Base-by-base conservation (phyloP, 2,329 filamentous ascomycete genomes). In the Aspergillus sp. region DNA sequence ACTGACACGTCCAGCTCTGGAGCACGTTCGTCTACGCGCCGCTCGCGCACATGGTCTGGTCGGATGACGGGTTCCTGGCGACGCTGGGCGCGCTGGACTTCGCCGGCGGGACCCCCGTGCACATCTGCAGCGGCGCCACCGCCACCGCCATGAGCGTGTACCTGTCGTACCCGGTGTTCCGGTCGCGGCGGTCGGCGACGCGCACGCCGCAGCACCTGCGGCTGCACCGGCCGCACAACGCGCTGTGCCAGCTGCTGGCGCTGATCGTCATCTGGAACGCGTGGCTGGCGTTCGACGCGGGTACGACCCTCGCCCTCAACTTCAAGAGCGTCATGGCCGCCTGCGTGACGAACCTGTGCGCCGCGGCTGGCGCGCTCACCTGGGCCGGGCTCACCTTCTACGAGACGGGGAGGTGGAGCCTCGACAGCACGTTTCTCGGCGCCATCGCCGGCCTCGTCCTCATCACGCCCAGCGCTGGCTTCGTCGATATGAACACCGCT, bases 391-490 rank as follows among this genome's bases (percentile, higher is more conserved):
- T 78, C 38, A 77, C 76, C 1, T 79, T 73, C 54, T 63, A 67
- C 29, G 77, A 73, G 50, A 68, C 66, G 5, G 73, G 68, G 14
- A 67, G 64, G 54, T 81, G 77, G 76, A 78, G 76, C 16, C 59
- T 80, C 7, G 78, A 80, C 55, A 72, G 73, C 3, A 78, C 73
- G 4, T 81, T 81, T 62, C 77, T 81, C 71, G 78, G 79, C 9
- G 78, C 78, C 1, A 78, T 81, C n/a, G 69, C 78, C 0, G 78
- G 78, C 0, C 67, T 81, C 4, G 77, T 81, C 19, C 78, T 81
- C 71, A 80, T 81, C 47, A 81, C 78, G 0, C 78, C 78, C 0
- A 69, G 76, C 1, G 78, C 78, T 1, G 74, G 75, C 0, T 77
- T 78, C 64, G 76, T 81, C 41, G 78, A 80, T 44, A 69, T 79